Evolutionary conservation across 345 rosid species (phyloP), one percentile per base, ranked within the genome.

Genomic region (Syzygium aqueum): DNA sequence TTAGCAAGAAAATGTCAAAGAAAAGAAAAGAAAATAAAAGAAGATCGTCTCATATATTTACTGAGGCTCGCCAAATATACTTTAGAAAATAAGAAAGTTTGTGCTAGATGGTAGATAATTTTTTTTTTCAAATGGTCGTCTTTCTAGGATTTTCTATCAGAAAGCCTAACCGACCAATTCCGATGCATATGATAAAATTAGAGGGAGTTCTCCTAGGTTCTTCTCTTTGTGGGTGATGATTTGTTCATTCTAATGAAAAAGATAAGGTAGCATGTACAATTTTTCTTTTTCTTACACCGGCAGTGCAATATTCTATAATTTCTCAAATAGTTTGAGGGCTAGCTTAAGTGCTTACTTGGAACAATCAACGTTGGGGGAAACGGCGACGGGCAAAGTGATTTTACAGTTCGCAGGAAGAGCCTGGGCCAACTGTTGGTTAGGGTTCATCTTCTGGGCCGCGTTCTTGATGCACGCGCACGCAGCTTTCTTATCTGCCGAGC

Each of bases 391-490:
- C 87, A 94, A 86, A 57, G 50, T 92, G 89, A 94, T 93, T 17
- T 92, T 91, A 84, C 96, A 96, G 83, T 94, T 94, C 61, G 83
- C 80, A 5, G 97, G 95, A 53, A 95, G 94, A 57, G 93, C 91
- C 90, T 94, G 89, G 84, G 97, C 96, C 84, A 92, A 77, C 86
- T 94, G 93, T 43, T 92, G 21, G 17, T 93, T 94, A 14, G 92
- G 95, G 28, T 94, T 94, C 4, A 95, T 87, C 85, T 89, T 77
- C 86, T 90, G 87, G 43, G 97, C 91, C 30, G 93, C 92, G 17
- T 95, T 88, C 65, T 96, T 93, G 65, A 96, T 92, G 93, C 98
- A 96, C 80, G 89, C 78, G 43, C 98, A 96, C 87, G 94, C 96
- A 25, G 95, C 88, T 88, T 92, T 91, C 87, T 87, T 95, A 87